phyloP scores from a whole-genome alignment of 2,329 filamentous ascomycete genomes.

The Stachybotrys echinatus region DNA sequence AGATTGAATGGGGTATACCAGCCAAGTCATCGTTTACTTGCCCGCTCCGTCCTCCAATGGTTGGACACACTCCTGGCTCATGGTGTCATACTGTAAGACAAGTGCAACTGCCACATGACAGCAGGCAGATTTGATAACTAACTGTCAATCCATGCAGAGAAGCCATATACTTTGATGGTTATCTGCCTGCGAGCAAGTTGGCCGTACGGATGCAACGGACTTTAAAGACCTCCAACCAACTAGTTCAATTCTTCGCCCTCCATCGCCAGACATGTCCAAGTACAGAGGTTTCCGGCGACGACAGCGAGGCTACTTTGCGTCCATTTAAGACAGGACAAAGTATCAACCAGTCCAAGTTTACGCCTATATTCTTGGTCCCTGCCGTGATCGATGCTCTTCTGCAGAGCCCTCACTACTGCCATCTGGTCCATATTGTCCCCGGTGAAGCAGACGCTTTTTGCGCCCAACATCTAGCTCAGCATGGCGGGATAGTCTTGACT shows the following conservation, averaged over 20 bases:
- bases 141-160: constrained; percentile 25
- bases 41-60: constrained; percentile 53
- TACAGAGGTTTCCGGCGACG: neutral
- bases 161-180: constrained; percentile 82
- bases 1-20: constrained; percentile 44
- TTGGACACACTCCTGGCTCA: constrained; percentile 52
- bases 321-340: neutral
- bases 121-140: neutral
- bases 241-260: constrained; percentile 40
- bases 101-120: neutral
- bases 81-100: constrained; percentile 56
- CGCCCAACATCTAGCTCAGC: constrained; percentile 54
- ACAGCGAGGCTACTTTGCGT: neutral
- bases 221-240: constrained; percentile 48
- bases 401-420: constrained; percentile 33
- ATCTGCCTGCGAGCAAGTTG: constrained; percentile 64
- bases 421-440: constrained; percentile 56
- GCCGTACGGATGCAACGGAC: constrained; percentile 56
- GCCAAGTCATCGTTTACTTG: constrained; percentile 61
- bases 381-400: constrained; percentile 67
- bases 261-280: neutral
- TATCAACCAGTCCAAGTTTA: constrained; percentile 17
- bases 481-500: constrained; percentile 60
- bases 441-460: constrained; percentile 85
- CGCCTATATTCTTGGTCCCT: constrained; percentile 70